Evolutionary conservation across 306 rosid genomes (phyloP).

Genomic region (Ormosia emarginata): DNA sequence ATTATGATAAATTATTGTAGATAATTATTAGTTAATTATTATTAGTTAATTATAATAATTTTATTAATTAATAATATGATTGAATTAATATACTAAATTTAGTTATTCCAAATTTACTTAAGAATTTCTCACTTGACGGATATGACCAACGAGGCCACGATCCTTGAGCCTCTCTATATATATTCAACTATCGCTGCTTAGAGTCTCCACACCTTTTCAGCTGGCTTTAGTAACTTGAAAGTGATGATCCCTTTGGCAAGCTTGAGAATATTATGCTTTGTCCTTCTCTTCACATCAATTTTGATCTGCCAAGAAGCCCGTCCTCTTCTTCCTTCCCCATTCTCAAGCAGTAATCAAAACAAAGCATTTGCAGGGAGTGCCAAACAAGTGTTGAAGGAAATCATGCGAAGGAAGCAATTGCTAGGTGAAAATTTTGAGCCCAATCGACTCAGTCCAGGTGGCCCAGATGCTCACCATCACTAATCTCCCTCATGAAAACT

Average conservation of each 20-base stretch:
- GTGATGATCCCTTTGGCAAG: not conserved
- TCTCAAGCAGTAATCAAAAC: not conserved
- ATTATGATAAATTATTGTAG: too few species aligned
- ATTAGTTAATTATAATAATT: too few species aligned
- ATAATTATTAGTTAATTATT: too few species aligned
- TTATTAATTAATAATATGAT: too few species aligned
- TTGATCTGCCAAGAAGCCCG: conserved; percentile 6
- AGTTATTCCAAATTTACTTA: too few species aligned
- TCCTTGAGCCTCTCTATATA: too few species aligned
- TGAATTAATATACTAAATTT: too few species aligned
- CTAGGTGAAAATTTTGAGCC: not conserved
- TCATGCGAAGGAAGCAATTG: conserved; percentile 21
- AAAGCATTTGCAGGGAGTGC: not conserved
- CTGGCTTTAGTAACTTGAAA: not conserved
- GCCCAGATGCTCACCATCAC: conserved; percentile 40
- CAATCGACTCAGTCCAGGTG: conserved; percentile 31
- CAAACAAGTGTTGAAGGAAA: conserved; percentile 24
- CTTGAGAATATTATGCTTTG: conserved; percentile 8
- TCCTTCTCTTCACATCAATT: conserved; percentile 18
- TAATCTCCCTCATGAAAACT: not conserved
- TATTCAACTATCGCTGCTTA: not conserved
- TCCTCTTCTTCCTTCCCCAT: conserved; percentile 13
- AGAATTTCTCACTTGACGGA: too few species aligned
- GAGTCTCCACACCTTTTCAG: not conserved
- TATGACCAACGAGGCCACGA: too few species aligned